phyloP scores from a whole-genome alignment of 2,329 filamentous ascomycete genomes.

The Colletotrichum agaves region DNA sequence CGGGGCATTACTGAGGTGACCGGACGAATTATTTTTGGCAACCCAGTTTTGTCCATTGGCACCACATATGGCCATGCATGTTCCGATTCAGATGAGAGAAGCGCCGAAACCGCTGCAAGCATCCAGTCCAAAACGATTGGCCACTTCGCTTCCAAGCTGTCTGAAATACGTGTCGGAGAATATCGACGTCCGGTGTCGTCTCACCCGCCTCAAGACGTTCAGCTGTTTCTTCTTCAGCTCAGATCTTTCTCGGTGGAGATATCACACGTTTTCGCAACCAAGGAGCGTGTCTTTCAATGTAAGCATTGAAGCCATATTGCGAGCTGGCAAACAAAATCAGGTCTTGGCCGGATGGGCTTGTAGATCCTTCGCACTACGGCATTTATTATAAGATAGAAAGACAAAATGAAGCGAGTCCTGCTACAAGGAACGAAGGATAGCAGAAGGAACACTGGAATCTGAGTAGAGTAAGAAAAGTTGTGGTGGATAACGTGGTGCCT shows the following conservation, averaged over 20 bases:
- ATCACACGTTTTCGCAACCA: constrained; percentile 57
- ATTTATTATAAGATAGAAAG: background rate
- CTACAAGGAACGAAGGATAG: background rate
- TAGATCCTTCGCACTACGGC: no score
- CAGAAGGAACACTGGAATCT: background rate
- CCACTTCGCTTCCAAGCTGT: constrained; percentile 61
- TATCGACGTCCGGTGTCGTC: constrained; percentile 43
- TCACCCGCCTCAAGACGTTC: constrained; percentile 20
- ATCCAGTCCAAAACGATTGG: constrained; percentile 64
- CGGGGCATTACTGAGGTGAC: constrained; percentile 64
- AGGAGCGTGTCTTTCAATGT: constrained; percentile 56
- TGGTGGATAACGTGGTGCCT: background rate
- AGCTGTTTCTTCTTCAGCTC: constrained; percentile 43
- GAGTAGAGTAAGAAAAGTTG: background rate
- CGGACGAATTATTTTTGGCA: constrained; percentile 64
- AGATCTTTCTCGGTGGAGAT: constrained; percentile 55
- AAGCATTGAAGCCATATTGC: constrained; percentile 52
- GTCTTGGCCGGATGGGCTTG: no score
- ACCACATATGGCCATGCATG: constrained; percentile 64
- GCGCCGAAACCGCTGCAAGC: constrained; percentile 60
- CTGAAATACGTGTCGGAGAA: constrained; percentile 56
- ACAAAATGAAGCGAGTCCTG: no score
- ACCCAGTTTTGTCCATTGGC: constrained; percentile 53
- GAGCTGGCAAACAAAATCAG: background rate
- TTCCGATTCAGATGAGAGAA: constrained; percentile 61